A percentile compares a stretch with the other conserved stretches of the same genome.
phyloP scores from a whole-genome alignment of 164 flowering plant species.

The Annona cherimola region DNA sequence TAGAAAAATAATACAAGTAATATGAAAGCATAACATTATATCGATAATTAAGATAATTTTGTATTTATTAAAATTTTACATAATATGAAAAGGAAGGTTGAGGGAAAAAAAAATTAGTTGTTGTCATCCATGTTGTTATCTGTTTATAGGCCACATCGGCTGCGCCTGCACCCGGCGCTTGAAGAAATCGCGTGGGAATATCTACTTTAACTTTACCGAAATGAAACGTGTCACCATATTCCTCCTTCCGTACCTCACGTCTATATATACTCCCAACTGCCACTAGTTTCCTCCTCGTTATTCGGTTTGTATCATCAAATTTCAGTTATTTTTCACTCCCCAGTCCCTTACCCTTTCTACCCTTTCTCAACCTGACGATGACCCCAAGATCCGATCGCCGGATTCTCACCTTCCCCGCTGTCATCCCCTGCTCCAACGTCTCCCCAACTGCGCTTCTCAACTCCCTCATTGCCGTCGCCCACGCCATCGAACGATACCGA shows the following conservation, averaged over 20 bases:
- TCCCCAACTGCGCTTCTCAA: constrained; percentile 49
- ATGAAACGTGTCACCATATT: not conserved
- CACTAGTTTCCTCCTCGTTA: not conserved
- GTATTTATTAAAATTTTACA: too few relatives aligned
- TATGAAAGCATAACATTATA: too few relatives aligned
- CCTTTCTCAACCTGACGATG: constrained; percentile 23
- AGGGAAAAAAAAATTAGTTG: too few relatives aligned
- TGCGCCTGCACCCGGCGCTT: too few relatives aligned
- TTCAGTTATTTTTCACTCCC: not conserved
- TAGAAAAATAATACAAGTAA: too few relatives aligned
- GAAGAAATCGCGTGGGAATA: too few relatives aligned
- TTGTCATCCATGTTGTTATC: too few relatives aligned
- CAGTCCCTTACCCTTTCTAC: not conserved
- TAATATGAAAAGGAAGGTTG: too few relatives aligned
- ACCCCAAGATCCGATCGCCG: constrained; percentile 51
- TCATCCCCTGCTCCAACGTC: constrained; percentile 54
- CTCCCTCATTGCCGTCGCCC: constrained; percentile 44
- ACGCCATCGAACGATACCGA: constrained; percentile 30
- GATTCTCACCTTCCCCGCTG: constrained; percentile 65
- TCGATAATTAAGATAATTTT: too few relatives aligned
- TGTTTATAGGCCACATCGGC: too few relatives aligned
- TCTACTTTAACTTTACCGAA: not conserved
- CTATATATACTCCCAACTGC: not conserved
- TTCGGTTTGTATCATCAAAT: not conserved
- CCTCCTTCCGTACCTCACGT: not conserved